Percentiles rank a stretch among this genome's conserved stretches.
Evolutionary conservation across 2,329 filamentous ascomycete genomes (phyloP).

Genomic region (Reticulascus tulasneorum): DNA sequence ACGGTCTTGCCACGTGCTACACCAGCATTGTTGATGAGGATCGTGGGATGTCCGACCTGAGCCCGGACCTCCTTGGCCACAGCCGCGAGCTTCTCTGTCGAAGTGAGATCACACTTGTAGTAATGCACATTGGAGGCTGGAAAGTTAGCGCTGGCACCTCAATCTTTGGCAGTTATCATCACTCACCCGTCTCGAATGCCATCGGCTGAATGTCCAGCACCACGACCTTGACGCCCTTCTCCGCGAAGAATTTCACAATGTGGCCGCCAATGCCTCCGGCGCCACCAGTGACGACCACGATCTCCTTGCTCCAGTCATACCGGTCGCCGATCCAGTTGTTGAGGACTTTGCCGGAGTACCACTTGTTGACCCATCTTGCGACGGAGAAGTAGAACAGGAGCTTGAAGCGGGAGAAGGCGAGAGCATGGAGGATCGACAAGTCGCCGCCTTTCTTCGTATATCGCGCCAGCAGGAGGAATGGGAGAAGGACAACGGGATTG

Average conservation of each 20-base stretch:
- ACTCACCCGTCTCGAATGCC: constrained; percentile 47
- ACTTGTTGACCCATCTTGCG: constrained; percentile 41
- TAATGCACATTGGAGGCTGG: constrained; percentile 54
- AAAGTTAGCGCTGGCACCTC: constrained; percentile 5
- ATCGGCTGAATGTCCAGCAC: constrained; percentile 65
- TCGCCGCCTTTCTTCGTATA: constrained; percentile 60
- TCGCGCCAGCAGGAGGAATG: constrained; percentile 58
- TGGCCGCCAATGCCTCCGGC: constrained; percentile 68
- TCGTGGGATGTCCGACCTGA: constrained; percentile 59
- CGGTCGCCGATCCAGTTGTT: constrained; percentile 48
- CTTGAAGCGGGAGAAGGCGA: constrained; percentile 48
- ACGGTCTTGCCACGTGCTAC: constrained; percentile 59
- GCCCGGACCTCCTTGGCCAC: constrained; percentile 50
- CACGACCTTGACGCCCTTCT: constrained; percentile 61
- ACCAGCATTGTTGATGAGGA: constrained; percentile 71
- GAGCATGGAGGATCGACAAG: constrained; percentile 48
- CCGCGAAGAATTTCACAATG: constrained; percentile 62
- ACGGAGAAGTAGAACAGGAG: constrained; percentile 50
- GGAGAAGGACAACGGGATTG: constrained; percentile 61
- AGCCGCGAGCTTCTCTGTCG: constrained; percentile 45
- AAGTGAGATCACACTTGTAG: constrained; percentile 68
- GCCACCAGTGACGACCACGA: constrained; percentile 72
- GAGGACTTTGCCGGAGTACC: constrained; percentile 44
- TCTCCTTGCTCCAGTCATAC: constrained; percentile 65
- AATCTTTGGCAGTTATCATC: too few species aligned